These are phyloP conservation scores for Epichloe brachyelytri DNA, from an alignment of 2,329 filamentous ascomycete species.

Conservation along the genomic window DNA sequence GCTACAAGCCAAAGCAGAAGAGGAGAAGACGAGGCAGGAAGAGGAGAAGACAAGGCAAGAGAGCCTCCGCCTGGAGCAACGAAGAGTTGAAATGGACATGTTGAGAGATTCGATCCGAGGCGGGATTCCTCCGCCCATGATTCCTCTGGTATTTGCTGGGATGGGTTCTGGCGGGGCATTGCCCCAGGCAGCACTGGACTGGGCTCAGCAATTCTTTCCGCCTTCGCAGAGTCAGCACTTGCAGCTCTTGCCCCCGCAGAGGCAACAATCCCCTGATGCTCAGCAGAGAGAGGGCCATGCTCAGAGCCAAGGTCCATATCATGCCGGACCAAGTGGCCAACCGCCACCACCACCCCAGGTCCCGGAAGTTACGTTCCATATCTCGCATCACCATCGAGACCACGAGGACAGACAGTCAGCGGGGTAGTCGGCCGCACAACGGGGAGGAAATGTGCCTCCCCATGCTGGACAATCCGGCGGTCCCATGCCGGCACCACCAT, in stretches of 20 bases:
- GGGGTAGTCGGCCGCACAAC: slow-evolving; percentile 25
- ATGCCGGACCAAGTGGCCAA: slow-evolving; percentile 17
- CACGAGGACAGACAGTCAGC: slow-evolving; percentile 36
- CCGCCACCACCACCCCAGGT: slow-evolving; percentile 19
- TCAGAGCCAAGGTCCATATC: slow-evolving; percentile 29
- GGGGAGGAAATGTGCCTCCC: slow-evolving; percentile 31
- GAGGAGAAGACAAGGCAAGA: slow-evolving; percentile 58
- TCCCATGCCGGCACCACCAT: slow-evolving; percentile 21
- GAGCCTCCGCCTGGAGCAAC: slow-evolving; percentile 54
- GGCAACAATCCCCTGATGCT: slow-evolving; percentile 36
- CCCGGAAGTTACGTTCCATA: slow-evolving; percentile 30
- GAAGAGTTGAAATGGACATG: slow-evolving; percentile 61
- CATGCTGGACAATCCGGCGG: not conserved
- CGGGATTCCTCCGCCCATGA: slow-evolving; percentile 60
- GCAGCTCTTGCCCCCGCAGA: slow-evolving; percentile 37
- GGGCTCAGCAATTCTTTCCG: slow-evolving; percentile 53
- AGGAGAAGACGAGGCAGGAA: slow-evolving; percentile 61
- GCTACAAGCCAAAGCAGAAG: slow-evolving; percentile 58
- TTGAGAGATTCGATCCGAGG: slow-evolving; percentile 53
- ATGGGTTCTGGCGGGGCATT: slow-evolving; percentile 49
- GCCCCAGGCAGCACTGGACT: slow-evolving; percentile 50
- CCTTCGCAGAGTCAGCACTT: slow-evolving; percentile 35
- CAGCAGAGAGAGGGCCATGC: slow-evolving; percentile 35
- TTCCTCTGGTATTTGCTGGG: slow-evolving; percentile 62
- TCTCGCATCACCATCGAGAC: slow-evolving; percentile 36